A percentile compares a stretch with the other conserved stretches of the same genome.
Conservation (phyloP, 306 rosid genomes). For the Pachyrhizus erosus region DNA sequence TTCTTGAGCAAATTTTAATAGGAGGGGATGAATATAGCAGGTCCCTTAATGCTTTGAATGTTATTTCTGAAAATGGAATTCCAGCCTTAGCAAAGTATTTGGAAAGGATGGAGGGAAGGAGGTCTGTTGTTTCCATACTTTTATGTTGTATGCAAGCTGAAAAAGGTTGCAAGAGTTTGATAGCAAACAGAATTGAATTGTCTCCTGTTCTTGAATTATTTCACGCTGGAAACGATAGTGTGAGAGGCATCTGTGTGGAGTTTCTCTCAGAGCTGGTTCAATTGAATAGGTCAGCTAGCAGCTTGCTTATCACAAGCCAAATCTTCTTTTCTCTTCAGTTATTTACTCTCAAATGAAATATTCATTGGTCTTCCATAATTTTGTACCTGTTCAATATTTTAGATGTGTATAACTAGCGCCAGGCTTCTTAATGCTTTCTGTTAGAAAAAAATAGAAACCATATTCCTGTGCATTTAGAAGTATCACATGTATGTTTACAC, state of each 20-base stretch:
- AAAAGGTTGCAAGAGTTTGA: constrained; percentile 66
- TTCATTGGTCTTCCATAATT: neutral
- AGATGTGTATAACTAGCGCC: neutral
- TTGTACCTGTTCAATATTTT: constrained; percentile 33
- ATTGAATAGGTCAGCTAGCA: constrained; percentile 62
- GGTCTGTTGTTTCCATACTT: constrained; percentile 73
- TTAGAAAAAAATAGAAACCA: constrained; percentile 27
- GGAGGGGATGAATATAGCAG: constrained; percentile 85
- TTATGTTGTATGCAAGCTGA: constrained; percentile 88
- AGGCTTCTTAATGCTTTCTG: neutral
- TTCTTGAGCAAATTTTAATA: constrained; percentile 75
- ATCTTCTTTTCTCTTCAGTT: constrained; percentile 34
- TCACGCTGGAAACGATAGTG: constrained; percentile 79
- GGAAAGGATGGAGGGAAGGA: constrained; percentile 67
- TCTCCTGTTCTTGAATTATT: constrained; percentile 75
- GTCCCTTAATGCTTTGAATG: constrained; percentile 68
- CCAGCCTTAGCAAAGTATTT: constrained; percentile 69
- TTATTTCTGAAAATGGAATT: constrained; percentile 77
- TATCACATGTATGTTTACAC: constrained; percentile 16
- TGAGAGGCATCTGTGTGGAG: constrained; percentile 70
- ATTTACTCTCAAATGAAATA: constrained; percentile 20
- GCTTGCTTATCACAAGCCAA: neutral
- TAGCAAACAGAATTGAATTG: constrained; percentile 72
- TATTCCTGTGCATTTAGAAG: constrained; percentile 12
- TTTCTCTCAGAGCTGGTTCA: constrained; percentile 90